Conservation (phyloP, 106 monocot genomes). For the Cymbidium sinense region DNA sequence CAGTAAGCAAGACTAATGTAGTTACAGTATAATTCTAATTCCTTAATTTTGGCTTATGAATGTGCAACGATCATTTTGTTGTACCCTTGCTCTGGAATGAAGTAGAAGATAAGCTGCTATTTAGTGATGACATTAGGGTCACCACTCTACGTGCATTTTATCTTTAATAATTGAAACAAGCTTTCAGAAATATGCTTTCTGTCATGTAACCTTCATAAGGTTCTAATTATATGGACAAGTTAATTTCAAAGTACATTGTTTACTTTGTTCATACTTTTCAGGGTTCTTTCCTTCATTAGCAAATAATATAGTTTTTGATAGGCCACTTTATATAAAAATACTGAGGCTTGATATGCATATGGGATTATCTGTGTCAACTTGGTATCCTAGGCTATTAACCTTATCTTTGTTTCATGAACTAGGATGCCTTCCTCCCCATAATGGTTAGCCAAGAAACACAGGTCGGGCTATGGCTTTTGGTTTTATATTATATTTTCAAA, state of each 20-base stretch:
- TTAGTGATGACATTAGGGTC: background rate
- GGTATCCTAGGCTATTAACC: background rate
- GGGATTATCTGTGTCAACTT: background rate
- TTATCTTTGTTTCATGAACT: background rate
- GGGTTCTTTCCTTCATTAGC: background rate
- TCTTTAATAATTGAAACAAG: background rate
- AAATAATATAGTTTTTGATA: background rate
- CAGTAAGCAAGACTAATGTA: too few relatives aligned
- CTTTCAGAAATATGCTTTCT: background rate
- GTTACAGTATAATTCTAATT: background rate
- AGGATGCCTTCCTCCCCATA: background rate
- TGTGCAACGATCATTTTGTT: background rate
- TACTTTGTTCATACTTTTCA: background rate
- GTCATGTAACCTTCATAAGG: background rate
- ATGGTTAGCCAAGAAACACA: background rate
- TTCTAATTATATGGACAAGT: background rate
- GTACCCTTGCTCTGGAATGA: background rate
- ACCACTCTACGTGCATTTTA: background rate
- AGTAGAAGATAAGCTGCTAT: background rate
- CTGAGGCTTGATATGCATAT: background rate
- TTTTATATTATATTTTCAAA: background rate
- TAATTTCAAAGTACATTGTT: background rate
- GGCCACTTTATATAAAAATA: background rate
- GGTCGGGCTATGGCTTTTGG: background rate
- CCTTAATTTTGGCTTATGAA: background rate